Conservation (phyloP, 768 basidiomycete genomes). For the Symmetrospora coprosmae region DNA sequence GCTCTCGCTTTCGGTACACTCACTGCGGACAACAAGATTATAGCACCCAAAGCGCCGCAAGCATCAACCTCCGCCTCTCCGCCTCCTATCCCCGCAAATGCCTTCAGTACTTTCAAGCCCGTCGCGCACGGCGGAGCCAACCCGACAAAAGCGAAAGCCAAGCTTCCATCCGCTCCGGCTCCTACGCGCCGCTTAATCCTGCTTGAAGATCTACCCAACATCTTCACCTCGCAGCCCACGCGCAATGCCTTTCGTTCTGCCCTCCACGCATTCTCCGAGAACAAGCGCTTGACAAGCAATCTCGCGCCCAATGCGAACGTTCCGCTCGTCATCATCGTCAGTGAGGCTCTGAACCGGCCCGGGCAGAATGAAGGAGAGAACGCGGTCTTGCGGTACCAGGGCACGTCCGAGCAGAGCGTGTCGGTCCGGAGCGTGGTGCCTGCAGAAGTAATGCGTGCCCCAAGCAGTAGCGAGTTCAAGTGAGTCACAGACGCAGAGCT, state of each 20-base stretch:
- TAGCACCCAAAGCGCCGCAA: conserved; percentile 5
- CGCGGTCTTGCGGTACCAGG: conserved; percentile 38
- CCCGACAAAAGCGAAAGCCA: background rate
- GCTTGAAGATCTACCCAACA: conserved; percentile 55
- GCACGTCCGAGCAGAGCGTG: conserved; percentile 45
- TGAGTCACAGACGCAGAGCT: too few species aligned
- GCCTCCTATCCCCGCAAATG: background rate
- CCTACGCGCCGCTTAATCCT: conserved; percentile 27
- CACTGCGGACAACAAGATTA: background rate
- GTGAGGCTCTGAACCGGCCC: conserved; percentile 57
- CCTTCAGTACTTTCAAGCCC: background rate
- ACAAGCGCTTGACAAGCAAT: background rate
- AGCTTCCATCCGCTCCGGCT: background rate
- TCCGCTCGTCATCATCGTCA: conserved; percentile 69
- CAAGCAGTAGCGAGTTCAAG: conserved; percentile 67
- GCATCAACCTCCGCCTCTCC: background rate
- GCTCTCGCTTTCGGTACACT: conserved; percentile 37
- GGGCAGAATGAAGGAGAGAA: conserved; percentile 38
- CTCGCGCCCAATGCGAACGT: background rate
- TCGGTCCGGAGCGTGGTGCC: conserved; percentile 61
- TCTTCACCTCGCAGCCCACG: conserved; percentile 57
- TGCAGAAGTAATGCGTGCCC: conserved; percentile 51
- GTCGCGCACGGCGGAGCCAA: background rate
- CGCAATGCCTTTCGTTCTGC: conserved; percentile 51
- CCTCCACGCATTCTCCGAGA: conserved; percentile 26